Base-by-base conservation (phyloP, 139 green algal genomes). In the Chlorella ohadii region DNA sequence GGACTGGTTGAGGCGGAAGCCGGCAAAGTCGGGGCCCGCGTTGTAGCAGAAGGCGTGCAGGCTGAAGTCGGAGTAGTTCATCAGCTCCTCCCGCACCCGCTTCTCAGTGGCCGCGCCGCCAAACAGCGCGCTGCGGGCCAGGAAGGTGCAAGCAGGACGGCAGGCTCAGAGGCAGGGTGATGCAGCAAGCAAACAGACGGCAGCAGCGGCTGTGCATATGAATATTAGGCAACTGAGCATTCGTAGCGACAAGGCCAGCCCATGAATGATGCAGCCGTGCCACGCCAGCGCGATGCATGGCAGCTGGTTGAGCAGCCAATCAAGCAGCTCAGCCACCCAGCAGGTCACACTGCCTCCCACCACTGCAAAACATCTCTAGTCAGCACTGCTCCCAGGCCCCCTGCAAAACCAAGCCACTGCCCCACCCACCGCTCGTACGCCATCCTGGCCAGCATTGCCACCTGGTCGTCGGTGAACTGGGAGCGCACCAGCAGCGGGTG, bases 401-500 rank as follows among this genome's bases (percentile, higher is more conserved):
- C n/a, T n/a, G n/a, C n/a, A n/a, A n/a, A n/a, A n/a, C n/a, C 44
- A 51, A 51, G 9, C 64, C 64, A 39, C 23, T n/a, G 28, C 59
- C n/a, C 2, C 27, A 66, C 82, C 7, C 70, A 91, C 87, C 77
- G 83, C 2, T 75, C 44, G 36, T 89, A 77, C 0, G 92, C 87
- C 22, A 94, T 78, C 9, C 89, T 34, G 2, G 93, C 95, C 56
- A 99, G 92, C 47, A 89, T 84, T 27, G 79, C 44, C 66, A 98
- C 80, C 55, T 90, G 68, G 17, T 84, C 86, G 63, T 98, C 91
- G 0, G 61, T 88, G 90, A 92, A 98, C 27, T 85, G 72, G 47
- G 85, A 79, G 51, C 96, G 92, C 33, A 98, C 87, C 57, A 99
- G 94, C 88, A 99, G 91, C 34, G 96, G 96, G 91, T 99, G 96